Conservation (phyloP, 192 early-diverging fungal species). For the Backusella australiensis region DNA sequence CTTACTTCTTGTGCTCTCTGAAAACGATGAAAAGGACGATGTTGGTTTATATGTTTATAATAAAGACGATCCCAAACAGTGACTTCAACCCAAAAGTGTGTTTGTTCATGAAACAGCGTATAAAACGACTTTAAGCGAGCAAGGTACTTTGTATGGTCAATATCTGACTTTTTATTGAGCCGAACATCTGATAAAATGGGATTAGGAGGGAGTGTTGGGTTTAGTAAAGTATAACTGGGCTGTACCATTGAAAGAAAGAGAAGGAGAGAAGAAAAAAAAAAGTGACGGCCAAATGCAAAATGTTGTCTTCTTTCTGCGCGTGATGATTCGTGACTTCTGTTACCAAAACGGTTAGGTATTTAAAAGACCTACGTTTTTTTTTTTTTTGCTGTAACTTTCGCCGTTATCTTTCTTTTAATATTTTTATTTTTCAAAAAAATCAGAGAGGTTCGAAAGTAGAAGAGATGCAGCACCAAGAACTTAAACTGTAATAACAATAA, state of each 20-base stretch:
- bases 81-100: constrained; percentile 29
- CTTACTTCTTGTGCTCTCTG: constrained; percentile 21
- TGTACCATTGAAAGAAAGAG: background rate
- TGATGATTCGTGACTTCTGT: background rate
- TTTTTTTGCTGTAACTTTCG: background rate
- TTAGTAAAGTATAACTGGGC: background rate
- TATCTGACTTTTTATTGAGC: constrained; percentile 4
- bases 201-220: background rate
- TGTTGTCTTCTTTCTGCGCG: background rate
- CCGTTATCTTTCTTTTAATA: background rate
- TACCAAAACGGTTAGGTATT: background rate
- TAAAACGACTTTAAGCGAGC: background rate
- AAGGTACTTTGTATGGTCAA: constrained; percentile 11
- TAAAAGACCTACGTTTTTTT: background rate
- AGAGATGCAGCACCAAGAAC: background rate
- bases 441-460: background rate
- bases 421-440: background rate
- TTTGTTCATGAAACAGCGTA: background rate
- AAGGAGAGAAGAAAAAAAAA: background rate
- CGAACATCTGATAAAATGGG: constrained; percentile 6
- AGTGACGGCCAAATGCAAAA: background rate
- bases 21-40: constrained; percentile 30
- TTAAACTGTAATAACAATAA: background rate
- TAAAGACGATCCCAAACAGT: constrained; percentile 20
- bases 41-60: constrained; percentile 34